Evolutionary conservation across 78 protist species (phyloP), one percentile per base, ranked within the genome.

Genomic region (Emiliania huxleyi): DNA sequence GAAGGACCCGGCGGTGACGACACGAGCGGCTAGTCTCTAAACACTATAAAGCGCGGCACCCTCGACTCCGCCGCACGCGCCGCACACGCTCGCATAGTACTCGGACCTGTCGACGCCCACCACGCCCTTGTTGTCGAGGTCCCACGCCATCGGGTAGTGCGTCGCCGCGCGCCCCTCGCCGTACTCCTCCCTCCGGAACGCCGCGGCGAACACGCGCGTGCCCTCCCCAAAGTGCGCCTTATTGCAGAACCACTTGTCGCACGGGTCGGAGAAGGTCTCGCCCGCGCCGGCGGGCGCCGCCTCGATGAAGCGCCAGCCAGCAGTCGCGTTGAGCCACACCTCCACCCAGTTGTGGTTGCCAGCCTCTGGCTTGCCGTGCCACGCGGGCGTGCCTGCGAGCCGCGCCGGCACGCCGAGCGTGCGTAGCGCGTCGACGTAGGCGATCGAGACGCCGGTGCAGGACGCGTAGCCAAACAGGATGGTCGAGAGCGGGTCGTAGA

Each of bases 311-410:
- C 35, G 52, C 90, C 90, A 85, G 37, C 90, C 90, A 18, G 46
- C 21, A 5, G 89, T 83, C 33, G 90, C 12, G 2, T 37, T 4
- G 33, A 45, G 73, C 23, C 19, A 38, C 15, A 87, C 91, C 71
- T 87, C 91, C 11, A 87, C 73, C 91, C 91, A 87, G 69, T 87
- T 87, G 73, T 87, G 91, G 40, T 87, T 87, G 37, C 91, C 91
- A 0, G 26, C n/a, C 18, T 18, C 38, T 35, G 4, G 44, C 44
- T 1, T 0, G 71, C 33, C 11, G 12, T 45, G 3, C 91, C 91
- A 87, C 29, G 42, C 69, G 26, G 91, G 91, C 55, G 93, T 91
- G 40, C 93, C 93, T 21, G 12, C 93, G 22, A 91, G 52, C n/a
- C 93, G 83, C n/a, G 93, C 85, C 33, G 93, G 93, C 26, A 91